Percentiles rank a stretch among this genome's conserved stretches.
These are phyloP conservation scores for Mallotus japonicus DNA, from an alignment of 441 rosid species.

Conservation along the genomic window DNA sequence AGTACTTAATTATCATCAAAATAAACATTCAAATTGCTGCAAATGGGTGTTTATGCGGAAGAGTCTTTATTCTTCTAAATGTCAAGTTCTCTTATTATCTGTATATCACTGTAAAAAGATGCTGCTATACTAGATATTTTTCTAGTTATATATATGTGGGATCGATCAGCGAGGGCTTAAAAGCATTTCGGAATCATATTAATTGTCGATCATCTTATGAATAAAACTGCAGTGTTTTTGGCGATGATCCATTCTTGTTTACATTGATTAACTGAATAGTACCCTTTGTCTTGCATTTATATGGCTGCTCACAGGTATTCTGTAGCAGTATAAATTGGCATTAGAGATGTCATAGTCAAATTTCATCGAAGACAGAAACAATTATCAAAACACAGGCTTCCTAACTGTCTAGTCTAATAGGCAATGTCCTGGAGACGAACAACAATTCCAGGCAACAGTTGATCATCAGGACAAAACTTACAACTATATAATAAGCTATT, in stretches of 20 bases:
- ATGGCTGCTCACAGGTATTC: too few relatives aligned
- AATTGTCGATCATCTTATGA: not conserved
- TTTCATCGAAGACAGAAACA: too few relatives aligned
- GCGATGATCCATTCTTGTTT: not conserved
- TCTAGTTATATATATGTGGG: not conserved
- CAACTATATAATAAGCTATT: not conserved
- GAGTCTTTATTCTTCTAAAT: not conserved
- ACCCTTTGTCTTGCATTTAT: not conserved
- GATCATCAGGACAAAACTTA: too few relatives aligned
- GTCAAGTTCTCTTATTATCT: not conserved
- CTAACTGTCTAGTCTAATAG: not conserved
- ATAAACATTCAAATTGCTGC: not conserved
- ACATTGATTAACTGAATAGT: not conserved
- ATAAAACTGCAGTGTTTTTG: not conserved
- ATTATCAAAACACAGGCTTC: not conserved
- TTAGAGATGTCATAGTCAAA: too few relatives aligned
- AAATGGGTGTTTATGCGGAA: conserved; percentile 2
- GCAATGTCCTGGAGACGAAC: not conserved
- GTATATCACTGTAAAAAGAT: not conserved
- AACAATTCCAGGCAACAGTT: not conserved
- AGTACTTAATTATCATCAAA: not conserved
- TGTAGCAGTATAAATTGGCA: too few relatives aligned
- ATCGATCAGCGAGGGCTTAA: not conserved
- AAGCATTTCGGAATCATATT: not conserved
- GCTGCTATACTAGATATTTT: not conserved